Evolutionary conservation across 2,329 filamentous ascomycete species (phyloP).

Genomic region (Capronia epimyces): DNA sequence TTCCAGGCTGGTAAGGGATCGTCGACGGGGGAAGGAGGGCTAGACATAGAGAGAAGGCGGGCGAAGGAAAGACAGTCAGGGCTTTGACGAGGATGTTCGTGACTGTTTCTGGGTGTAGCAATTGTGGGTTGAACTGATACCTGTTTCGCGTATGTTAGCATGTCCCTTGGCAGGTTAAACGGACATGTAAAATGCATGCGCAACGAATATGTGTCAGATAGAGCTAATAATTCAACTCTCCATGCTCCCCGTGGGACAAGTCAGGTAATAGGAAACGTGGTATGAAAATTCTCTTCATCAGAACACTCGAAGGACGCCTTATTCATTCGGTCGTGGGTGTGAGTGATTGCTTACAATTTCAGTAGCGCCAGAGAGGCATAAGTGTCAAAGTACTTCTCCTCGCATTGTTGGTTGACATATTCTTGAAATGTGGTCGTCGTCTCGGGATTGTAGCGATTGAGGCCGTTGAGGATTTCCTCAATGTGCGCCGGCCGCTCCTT

Average conservation of each 20-base stretch:
- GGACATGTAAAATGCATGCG: not conserved
- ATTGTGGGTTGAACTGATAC: slow-evolving; percentile 99
- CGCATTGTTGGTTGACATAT: slow-evolving; percentile 91
- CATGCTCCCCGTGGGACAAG: slow-evolving; percentile 52
- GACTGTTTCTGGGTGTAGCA: slow-evolving; percentile 91
- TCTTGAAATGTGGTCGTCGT: slow-evolving; percentile 89
- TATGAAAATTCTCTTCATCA: slow-evolving; percentile 66
- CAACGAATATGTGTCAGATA: slow-evolving; percentile 56
- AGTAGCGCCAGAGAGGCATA: slow-evolving; percentile 93
- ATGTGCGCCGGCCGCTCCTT: slow-evolving; percentile 89
- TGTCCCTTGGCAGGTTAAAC: not conserved
- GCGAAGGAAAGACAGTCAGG: slow-evolving; percentile 91
- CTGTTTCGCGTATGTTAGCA: slow-evolving; percentile 45
- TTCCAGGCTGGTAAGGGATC: slow-evolving; percentile 54
- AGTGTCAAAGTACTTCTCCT: slow-evolving; percentile 87
- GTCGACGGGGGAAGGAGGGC: slow-evolving; percentile 86
- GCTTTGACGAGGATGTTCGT: slow-evolving; percentile 99
- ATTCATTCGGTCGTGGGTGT: not conserved
- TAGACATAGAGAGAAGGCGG: slow-evolving; percentile 90
- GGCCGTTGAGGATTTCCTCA: slow-evolving; percentile 87
- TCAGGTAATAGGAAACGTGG: slow-evolving; percentile 99
- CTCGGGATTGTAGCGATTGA: slow-evolving; percentile 98
- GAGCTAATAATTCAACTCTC: slow-evolving; percentile 66
- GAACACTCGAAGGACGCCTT: slow-evolving; percentile 28
- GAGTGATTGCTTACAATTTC: slow-evolving; percentile 67